A percentile compares a stretch with the other conserved stretches of the same genome.
Evolutionary conservation across 1,139 yeast genomes (phyloP).

Genomic region (Debaryomyces sp.): DNA sequence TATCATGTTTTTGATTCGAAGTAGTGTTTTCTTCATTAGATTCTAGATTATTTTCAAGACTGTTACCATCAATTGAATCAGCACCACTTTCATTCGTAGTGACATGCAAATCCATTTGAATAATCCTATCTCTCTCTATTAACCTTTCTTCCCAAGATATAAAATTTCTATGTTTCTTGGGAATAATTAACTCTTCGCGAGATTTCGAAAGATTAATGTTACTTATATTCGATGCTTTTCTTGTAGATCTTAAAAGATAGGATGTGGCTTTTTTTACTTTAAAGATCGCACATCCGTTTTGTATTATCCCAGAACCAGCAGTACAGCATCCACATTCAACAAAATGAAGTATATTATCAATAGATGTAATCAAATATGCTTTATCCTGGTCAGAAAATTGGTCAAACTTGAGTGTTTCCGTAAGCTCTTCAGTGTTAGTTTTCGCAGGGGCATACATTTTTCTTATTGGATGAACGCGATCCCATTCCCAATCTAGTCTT

Average conservation of each 20-base stretch:
- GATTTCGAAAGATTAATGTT: constrained; percentile 40
- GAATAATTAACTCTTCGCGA: constrained; percentile 42
- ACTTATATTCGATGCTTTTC: constrained; percentile 52
- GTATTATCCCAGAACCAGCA: constrained; percentile 32
- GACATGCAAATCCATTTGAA: constrained; percentile 28
- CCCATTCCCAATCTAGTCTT: constrained; percentile 90
- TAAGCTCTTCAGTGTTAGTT: constrained; percentile 39
- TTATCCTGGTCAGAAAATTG: constrained; percentile 53
- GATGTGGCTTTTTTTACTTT: constrained; percentile 66
- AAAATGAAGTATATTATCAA: constrained; percentile 58
- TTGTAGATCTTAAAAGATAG: constrained; percentile 56
- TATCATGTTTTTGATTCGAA: constrained; percentile 7
- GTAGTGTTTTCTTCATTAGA: constrained; percentile 8
- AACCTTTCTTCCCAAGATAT: constrained; percentile 45
- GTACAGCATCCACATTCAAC: constrained; percentile 73
- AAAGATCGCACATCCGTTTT: constrained; percentile 54
- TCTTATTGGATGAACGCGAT: constrained; percentile 69
- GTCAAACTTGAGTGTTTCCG: constrained; percentile 45
- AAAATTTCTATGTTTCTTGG: constrained; percentile 33
- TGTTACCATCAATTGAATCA: constrained; percentile 4
- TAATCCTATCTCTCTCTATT: constrained; percentile 30
- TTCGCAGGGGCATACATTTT: constrained; percentile 42
- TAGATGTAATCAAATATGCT: constrained; percentile 56
- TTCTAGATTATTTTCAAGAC: constrained; percentile 10
- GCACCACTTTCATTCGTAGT: constrained; percentile 14